Evolutionary conservation across 331 rosid genomes (phyloP).

Genomic region (Quercus tomentella): DNA sequence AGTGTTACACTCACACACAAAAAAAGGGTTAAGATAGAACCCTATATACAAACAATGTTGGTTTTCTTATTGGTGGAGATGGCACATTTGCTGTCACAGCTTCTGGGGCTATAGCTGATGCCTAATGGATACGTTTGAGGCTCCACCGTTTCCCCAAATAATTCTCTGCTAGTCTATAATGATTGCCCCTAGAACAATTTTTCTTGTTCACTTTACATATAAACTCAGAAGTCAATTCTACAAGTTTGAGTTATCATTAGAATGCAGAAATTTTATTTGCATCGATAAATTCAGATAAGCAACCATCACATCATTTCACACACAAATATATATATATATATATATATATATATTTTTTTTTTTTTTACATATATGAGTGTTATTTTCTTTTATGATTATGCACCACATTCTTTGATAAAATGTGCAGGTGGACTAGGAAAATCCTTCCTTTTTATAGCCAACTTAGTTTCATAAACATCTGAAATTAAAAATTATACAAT

Average conservation of each 20-base stretch:
- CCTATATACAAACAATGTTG: not conserved
- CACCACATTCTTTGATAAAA: not conserved
- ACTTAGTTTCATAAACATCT: too few relatives aligned
- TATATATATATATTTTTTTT: not conserved
- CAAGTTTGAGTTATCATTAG: not conserved
- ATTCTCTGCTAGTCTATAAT: not conserved
- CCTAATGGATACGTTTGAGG: not conserved
- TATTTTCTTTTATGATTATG: not conserved
- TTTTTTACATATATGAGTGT: too few relatives aligned
- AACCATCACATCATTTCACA: not conserved
- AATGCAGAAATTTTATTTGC: not conserved
- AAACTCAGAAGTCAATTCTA: not conserved
- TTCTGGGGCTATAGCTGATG: not conserved
- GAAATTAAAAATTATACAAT: too few relatives aligned
- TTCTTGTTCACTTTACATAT: not conserved
- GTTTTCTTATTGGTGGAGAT: not conserved
- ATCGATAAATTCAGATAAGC: not conserved
- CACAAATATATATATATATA: not conserved
- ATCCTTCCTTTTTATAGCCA: too few relatives aligned
- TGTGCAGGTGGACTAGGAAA: not conserved
- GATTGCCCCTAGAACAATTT: not conserved
- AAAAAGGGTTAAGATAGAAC: not conserved
- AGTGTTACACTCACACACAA: not conserved
- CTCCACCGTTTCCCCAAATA: not conserved
- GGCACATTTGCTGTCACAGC: not conserved